phyloP scores from a whole-genome alignment of 495 filamentous ascomycete species.

The Xylaria sp. region DNA sequence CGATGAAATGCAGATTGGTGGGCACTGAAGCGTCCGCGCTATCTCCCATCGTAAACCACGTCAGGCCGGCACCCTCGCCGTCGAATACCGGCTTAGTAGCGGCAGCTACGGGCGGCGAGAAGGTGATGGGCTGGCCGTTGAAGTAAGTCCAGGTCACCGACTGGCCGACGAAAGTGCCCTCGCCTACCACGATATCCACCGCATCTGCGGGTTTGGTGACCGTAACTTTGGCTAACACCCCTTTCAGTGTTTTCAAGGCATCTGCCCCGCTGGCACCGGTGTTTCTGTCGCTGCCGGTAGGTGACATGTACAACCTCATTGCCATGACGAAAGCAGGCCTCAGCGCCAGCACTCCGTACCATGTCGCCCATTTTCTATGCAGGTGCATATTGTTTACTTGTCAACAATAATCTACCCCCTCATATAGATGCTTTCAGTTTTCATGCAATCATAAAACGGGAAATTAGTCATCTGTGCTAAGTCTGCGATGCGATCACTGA shows the following conservation, averaged over 20 bases:
- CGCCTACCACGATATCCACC: slow-evolving; percentile 11
- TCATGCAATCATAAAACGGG: neutral
- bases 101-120: slow-evolving; percentile 11
- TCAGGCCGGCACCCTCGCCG: slow-evolving; percentile 13
- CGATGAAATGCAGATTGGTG: slow-evolving; percentile 18
- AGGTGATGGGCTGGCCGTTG: slow-evolving; percentile 27
- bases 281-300: slow-evolving; percentile 25
- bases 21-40: neutral
- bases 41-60: slow-evolving; percentile 24
- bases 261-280: slow-evolving; percentile 3
- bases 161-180: slow-evolving; percentile 12
- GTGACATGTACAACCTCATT: slow-evolving; percentile 21
- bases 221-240: neutral
- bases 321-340: neutral
- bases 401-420: neutral
- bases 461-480: neutral
- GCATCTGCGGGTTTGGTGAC: slow-evolving; percentile 9
- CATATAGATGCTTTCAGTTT: neutral
- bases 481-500: neutral
- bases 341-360: neutral
- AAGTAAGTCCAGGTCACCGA: slow-evolving; percentile 24
- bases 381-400: slow-evolving; percentile 5
- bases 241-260: slow-evolving; percentile 14
- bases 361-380: neutral
- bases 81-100: slow-evolving; percentile 20